A percentile compares a stretch with the other conserved stretches of the same genome.
Evolutionary conservation across 1,284 basidiomycete genomes (phyloP).

Genomic region (Tylopilus sp.): DNA sequence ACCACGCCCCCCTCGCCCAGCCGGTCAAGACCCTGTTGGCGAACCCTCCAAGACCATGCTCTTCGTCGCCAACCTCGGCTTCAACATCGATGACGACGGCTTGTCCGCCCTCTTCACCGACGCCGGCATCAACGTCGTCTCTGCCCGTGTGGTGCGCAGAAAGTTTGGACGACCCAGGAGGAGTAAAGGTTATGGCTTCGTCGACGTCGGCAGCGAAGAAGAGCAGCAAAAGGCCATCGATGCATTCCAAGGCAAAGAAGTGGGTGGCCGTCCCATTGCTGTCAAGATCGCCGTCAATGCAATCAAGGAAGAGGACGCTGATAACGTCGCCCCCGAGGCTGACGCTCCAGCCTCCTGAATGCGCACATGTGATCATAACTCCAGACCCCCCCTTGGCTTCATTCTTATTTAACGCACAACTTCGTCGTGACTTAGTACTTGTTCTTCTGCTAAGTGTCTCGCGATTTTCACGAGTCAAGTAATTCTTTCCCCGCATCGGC

Average conservation of each 20-base stretch:
- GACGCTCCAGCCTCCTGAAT: conserved; percentile 22
- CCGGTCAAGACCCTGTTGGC: conserved; percentile 74
- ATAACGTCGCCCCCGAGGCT: conserved; percentile 23
- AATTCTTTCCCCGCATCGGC: conserved; percentile 30
- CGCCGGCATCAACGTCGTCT: conserved; percentile 74
- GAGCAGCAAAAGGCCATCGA: conserved; percentile 85
- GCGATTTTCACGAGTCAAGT: conserved; percentile 40
- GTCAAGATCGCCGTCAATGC: conserved; percentile 87
- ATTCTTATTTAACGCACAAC: conserved; percentile 33
- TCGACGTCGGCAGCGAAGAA: conserved; percentile 82
- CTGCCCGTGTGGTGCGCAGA: conserved; percentile 83
- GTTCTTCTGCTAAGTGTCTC: conserved; percentile 35
- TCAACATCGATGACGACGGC: conserved; percentile 80
- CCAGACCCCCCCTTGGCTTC: conserved; percentile 30
- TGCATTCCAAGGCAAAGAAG: conserved; percentile 77
- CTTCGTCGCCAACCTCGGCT: conserved; percentile 94
- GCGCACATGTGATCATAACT: conserved; percentile 11
- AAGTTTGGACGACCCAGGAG: conserved; percentile 77
- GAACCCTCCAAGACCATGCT: conserved; percentile 83
- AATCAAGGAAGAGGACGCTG: conserved; percentile 44
- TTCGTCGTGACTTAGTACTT: conserved; percentile 36
- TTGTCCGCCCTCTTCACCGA: conserved; percentile 80
- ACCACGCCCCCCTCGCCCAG: conserved; percentile 59
- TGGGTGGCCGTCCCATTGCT: conserved; percentile 76
- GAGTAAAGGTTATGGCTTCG: conserved; percentile 94